A percentile compares a stretch with the other conserved stretches of the same genome.
These are phyloP conservation scores for Torulaspora indica DNA, from an alignment of 805 yeast species.

Conservation along the genomic window DNA sequence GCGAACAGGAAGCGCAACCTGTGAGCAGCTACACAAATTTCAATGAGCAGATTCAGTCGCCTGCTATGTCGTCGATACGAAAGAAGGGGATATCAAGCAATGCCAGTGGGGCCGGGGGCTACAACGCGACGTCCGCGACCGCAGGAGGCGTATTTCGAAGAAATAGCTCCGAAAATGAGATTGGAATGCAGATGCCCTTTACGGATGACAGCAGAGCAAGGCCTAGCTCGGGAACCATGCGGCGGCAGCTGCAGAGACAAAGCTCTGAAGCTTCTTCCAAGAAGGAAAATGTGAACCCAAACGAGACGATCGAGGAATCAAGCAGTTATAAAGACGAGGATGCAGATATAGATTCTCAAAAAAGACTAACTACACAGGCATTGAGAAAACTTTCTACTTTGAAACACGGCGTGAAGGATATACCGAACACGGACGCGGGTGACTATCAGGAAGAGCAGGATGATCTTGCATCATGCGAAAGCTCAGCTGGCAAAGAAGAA, in stretches of 20 bases:
- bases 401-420: slow-evolving; percentile 11
- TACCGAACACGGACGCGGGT: background rate
- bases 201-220: slow-evolving; percentile 29
- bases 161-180: slow-evolving; percentile 20
- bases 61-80: slow-evolving; percentile 38
- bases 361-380: slow-evolving; percentile 40
- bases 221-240: slow-evolving; percentile 8
- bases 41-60: slow-evolving; percentile 40
- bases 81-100: slow-evolving; percentile 29
- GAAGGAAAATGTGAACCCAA: background rate
- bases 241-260: slow-evolving; percentile 4
- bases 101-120: slow-evolving; percentile 5
- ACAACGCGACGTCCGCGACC: slow-evolving; percentile 4
- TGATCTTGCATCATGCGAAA: background rate
- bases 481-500: background rate
- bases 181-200: slow-evolving; percentile 36
- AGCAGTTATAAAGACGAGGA: slow-evolving; percentile 14
- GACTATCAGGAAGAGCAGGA: background rate
- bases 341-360: slow-evolving; percentile 31
- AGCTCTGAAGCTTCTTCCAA: slow-evolving; percentile 1
- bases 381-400: slow-evolving; percentile 36
- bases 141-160: slow-evolving; percentile 22
- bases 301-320: background rate
- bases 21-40: slow-evolving; percentile 28
- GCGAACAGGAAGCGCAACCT: slow-evolving; percentile 7